Percentiles rank a stretch among this genome's conserved stretches.
These are phyloP conservation scores for Madurella fahalii DNA, from an alignment of 2,329 filamentous ascomycete species.

Conservation along the genomic window DNA sequence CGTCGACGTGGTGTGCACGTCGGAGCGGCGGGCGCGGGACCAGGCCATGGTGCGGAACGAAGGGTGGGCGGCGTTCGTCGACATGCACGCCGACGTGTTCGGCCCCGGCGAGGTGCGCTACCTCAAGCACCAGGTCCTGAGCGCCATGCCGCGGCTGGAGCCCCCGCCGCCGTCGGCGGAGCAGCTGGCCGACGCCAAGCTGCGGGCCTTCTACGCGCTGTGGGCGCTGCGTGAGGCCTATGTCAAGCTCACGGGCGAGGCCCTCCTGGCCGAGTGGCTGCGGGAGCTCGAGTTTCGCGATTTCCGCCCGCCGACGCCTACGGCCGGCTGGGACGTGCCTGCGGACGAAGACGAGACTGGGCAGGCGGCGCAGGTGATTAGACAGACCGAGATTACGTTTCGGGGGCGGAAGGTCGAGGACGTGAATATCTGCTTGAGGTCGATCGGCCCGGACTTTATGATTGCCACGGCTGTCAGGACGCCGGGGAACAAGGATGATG, in stretches of 20 bases:
- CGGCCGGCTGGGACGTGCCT: conserved; percentile 19
- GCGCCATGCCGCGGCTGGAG: conserved; percentile 22
- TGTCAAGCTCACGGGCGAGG: conserved; percentile 79
- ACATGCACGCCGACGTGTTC: conserved; percentile 69
- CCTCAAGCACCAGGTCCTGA: conserved; percentile 49
- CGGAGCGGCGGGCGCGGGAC: conserved; percentile 63
- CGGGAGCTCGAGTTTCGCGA: conserved; percentile 63
- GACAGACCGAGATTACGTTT: conserved; percentile 38
- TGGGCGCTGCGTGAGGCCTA: conserved; percentile 80
- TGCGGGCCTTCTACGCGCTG: conserved; percentile 69
- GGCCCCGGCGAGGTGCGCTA: conserved; percentile 56
- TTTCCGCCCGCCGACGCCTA: conserved; percentile 52
- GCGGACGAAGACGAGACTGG: conserved; percentile 27
- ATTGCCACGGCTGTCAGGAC: conserved; percentile 49
- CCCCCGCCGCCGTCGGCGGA: conserved; percentile 28
- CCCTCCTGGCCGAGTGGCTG: conserved; percentile 69
- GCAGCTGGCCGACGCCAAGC: conserved; percentile 53
- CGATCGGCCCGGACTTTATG: conserved; percentile 50
- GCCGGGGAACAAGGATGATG: conserved; percentile 34
- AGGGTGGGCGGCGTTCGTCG: conserved; percentile 65
- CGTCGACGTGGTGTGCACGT: conserved; percentile 71
- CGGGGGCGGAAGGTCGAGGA: conserved; percentile 37
- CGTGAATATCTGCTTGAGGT: conserved; percentile 41
- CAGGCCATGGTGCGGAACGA: conserved; percentile 49
- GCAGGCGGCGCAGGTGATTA: conserved; percentile 33